These are phyloP conservation scores for Tetrahymena malaccensis DNA, from an alignment of 73 alveolate genomes.

Conservation along the genomic window DNA sequence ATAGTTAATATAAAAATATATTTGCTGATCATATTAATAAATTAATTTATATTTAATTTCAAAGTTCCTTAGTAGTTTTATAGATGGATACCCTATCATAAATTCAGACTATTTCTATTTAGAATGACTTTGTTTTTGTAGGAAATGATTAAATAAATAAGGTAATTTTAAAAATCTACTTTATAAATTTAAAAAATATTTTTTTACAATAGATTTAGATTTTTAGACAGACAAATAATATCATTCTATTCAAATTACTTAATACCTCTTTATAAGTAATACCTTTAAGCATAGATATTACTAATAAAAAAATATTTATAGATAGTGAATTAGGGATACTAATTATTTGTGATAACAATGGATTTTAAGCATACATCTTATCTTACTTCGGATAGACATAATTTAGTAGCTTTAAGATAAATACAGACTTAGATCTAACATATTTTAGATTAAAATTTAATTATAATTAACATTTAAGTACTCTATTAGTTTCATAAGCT, in stretches of 20 bases:
- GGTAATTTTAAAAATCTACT: neutral
- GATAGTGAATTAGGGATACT: neutral
- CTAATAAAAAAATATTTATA: neutral
- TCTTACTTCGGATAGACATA: neutral
- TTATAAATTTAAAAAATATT: neutral
- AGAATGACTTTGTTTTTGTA: neutral
- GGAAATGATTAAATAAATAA: neutral
- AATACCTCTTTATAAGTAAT: neutral
- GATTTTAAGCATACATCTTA: neutral
- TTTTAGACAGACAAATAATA: neutral
- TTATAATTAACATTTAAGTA: neutral
- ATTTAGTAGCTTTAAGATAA: neutral
- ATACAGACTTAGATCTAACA: neutral
- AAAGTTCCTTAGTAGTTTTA: neutral
- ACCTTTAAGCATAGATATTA: neutral
- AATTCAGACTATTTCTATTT: neutral
- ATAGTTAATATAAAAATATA: neutral
- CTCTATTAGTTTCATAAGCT: neutral
- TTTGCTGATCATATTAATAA: neutral
- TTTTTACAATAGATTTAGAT: neutral
- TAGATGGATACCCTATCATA: neutral
- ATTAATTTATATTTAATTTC: neutral
- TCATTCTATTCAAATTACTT: neutral
- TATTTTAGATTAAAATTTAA: too few species aligned
- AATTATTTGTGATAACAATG: neutral